Percentiles rank a stretch among this genome's conserved stretches.
Conservation (phyloP, 192 early-diverging fungal genomes). For the Entrophospora sp. region DNA sequence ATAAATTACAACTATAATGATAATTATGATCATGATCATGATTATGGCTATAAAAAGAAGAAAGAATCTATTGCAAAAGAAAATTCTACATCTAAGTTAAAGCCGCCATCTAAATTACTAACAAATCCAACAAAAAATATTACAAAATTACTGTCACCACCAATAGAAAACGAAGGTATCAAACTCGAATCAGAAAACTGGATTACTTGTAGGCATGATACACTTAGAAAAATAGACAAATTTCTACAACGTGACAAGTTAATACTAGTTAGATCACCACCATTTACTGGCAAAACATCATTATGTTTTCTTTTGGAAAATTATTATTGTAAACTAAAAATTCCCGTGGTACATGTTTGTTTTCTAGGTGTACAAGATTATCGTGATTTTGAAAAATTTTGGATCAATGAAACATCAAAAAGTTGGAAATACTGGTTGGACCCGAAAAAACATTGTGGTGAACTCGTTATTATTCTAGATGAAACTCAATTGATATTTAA, state of each 20-base stretch:
- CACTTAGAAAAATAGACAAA: conserved; percentile 1
- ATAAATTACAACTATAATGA: too few relatives aligned
- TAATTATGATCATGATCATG: too few relatives aligned
- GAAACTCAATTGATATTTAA: conserved; percentile 16
- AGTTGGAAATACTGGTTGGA: conserved; percentile 21
- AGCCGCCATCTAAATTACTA: too few relatives aligned
- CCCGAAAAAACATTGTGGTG: conserved; percentile 16
- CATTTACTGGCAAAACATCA: conserved; percentile 17
- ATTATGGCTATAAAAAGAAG: too few relatives aligned
- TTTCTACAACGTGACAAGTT: conserved; percentile 9
- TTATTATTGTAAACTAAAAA: background rate
- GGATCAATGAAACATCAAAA: conserved; percentile 14
- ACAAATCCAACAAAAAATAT: too few relatives aligned
- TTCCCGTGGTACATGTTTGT: conserved; percentile 6
- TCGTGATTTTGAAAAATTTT: conserved; percentile 17
- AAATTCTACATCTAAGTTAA: too few relatives aligned
- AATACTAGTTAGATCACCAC: conserved; percentile 9
- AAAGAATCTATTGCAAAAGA: too few relatives aligned
- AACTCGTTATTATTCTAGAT: conserved; percentile 10
- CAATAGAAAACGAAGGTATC: conserved; percentile 15
- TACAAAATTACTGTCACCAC: too few relatives aligned
- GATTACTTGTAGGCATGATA: conserved; percentile 16
- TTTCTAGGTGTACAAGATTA: conserved; percentile 17
- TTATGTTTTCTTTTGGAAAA: conserved; percentile 13
- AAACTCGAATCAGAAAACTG: conserved; percentile 7